Evolutionary conservation across 768 basidiomycete species (phyloP).

Genomic region (Lactarius pseudohatsudake): DNA sequence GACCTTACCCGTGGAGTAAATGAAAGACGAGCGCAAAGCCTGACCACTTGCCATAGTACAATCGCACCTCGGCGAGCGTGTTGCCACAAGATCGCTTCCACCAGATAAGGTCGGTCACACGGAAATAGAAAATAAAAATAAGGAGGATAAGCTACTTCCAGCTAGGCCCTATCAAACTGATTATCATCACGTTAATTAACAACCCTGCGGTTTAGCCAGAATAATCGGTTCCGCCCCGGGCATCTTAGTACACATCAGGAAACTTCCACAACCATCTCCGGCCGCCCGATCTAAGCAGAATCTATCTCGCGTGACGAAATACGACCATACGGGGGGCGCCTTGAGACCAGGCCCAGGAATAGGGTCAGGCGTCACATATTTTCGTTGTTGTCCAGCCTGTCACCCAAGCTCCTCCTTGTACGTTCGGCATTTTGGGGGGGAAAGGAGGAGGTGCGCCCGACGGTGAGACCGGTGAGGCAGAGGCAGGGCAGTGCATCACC

Average conservation of each 20-base stretch:
- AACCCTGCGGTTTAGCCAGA: constrained; percentile 10
- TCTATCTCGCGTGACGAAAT: background rate
- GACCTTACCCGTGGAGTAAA: background rate
- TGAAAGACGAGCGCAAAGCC: constrained; percentile 7
- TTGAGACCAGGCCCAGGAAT: background rate
- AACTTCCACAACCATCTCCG: constrained; percentile 12
- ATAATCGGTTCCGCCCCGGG: constrained; percentile 14
- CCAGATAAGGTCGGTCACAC: constrained; percentile 13
- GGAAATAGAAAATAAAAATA: background rate
- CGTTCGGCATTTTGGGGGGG: constrained; percentile 1
- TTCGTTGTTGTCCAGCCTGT: constrained; percentile 12
- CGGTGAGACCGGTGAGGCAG: too few species aligned
- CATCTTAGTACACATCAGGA: constrained; percentile 5
- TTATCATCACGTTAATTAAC: constrained; percentile 18
- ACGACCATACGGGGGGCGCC: background rate
- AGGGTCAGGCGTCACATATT: background rate
- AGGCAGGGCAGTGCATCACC: background rate
- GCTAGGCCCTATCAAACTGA: background rate
- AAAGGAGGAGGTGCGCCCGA: background rate
- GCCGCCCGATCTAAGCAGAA: constrained; percentile 6
- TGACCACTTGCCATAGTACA: background rate
- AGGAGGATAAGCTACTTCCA: background rate
- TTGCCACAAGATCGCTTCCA: constrained; percentile 7
- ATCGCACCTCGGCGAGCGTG: background rate
- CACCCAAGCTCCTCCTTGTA: background rate